A percentile compares a stretch with the other conserved stretches of the same genome.
Evolutionary conservation across 352 stramenopile genomes (phyloP).

Genomic region (Phytophthora kernoviae): DNA sequence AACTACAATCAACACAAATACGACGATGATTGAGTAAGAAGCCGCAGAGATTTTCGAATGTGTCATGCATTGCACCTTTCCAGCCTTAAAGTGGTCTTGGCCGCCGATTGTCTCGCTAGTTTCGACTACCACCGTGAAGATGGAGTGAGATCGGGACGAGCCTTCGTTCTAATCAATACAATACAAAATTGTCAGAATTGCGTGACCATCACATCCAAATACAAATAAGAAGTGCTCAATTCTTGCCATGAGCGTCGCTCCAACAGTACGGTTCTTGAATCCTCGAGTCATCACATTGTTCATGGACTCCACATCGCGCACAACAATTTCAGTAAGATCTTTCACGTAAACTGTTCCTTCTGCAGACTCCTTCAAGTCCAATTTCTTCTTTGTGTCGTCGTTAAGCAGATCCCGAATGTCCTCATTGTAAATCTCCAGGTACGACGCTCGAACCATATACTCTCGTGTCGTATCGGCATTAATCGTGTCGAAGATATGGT

Average conservation of each 20-base stretch:
- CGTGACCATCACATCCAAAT: background rate
- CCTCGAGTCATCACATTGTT: conserved; percentile 82
- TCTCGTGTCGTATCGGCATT: conserved; percentile 63
- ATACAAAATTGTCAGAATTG: background rate
- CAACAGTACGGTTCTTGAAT: conserved; percentile 86
- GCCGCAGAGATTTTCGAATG: too few relatives aligned
- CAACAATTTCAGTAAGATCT: conserved; percentile 85
- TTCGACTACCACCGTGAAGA: conserved; percentile 87
- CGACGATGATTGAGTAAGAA: background rate
- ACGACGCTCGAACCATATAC: conserved; percentile 89
- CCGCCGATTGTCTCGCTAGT: conserved; percentile 77
- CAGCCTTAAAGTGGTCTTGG: conserved; percentile 82
- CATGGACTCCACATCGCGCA: conserved; percentile 77
- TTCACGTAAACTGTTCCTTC: conserved; percentile 90
- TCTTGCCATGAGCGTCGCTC: conserved; percentile 79
- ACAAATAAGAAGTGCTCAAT: background rate
- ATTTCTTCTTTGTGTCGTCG: conserved; percentile 80
- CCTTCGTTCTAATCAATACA: conserved; percentile 68
- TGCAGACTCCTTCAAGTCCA: conserved; percentile 86
- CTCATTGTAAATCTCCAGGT: conserved; percentile 97
- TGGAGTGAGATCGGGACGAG: conserved; percentile 84
- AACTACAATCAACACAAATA: conserved; percentile 38
- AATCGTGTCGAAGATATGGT: conserved; percentile 90
- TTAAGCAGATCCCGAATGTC: conserved; percentile 91
- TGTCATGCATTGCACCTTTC: conserved; percentile 49